Evolutionary conservation across 2,329 filamentous ascomycete genomes (phyloP).

Genomic region (Clonostachys rhizophaga): DNA sequence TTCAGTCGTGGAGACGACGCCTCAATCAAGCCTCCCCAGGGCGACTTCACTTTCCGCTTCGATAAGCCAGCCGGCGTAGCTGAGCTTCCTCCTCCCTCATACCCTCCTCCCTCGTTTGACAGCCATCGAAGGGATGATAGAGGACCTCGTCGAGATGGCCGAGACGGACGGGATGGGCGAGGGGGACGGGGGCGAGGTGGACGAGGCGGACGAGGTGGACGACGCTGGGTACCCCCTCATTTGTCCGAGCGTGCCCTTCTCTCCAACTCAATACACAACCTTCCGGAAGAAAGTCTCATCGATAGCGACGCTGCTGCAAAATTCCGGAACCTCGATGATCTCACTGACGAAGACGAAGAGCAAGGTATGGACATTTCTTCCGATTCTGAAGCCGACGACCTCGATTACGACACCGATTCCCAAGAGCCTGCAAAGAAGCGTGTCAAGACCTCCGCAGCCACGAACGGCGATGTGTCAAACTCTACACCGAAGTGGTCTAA

Average conservation of each 20-base stretch:
- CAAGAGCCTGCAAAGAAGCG: constrained; percentile 29
- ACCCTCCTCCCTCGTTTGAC: neutral
- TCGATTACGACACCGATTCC: constrained; percentile 15
- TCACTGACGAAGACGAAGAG: constrained; percentile 58
- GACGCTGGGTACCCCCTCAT: constrained; percentile 28
- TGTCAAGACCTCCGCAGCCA: constrained; percentile 18
- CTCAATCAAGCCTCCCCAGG: constrained; percentile 24
- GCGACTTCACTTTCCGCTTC: constrained; percentile 53
- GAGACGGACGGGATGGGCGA: constrained; percentile 16
- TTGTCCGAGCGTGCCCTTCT: constrained; percentile 46
- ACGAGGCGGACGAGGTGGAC: constrained; percentile 16
- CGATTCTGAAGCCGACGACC: constrained; percentile 12
- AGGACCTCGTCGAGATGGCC: constrained; percentile 13
- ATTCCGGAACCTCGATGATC: constrained; percentile 49
- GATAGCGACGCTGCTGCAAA: constrained; percentile 39
- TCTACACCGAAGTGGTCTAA: constrained; percentile 84
- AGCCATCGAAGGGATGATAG: constrained; percentile 7
- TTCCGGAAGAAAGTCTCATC: constrained; percentile 40
- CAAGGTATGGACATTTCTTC: constrained; percentile 59
- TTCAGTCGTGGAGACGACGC: constrained; percentile 8
- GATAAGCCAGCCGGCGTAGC: constrained; percentile 45
- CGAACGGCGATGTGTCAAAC: constrained; percentile 28
- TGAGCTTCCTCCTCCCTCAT: constrained; percentile 15
- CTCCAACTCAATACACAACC: constrained; percentile 30
- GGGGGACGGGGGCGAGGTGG: constrained; percentile 13